Evolutionary conservation across 495 filamentous ascomycete species (phyloP), one percentile per base, ranked within the genome.

Genomic region (Podospora comata): DNA sequence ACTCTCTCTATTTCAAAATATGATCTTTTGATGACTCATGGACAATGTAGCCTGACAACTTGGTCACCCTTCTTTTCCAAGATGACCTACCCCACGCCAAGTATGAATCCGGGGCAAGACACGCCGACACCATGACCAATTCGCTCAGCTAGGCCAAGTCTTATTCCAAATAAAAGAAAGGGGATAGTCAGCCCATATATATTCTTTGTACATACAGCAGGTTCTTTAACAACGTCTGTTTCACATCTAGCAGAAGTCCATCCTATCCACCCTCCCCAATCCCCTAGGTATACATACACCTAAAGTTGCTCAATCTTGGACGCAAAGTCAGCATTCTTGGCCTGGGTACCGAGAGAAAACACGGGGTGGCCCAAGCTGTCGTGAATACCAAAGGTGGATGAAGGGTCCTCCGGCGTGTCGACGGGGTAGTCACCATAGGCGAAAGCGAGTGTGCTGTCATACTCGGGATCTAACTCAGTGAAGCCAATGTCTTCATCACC

Each of bases 291-390:
- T 28, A 32, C 48, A 9, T 23, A 3, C 13, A 16, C 20, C 32
- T 65, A 61, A 44, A 72, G 64, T 19, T 20, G 18, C 16, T 58
- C 69, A 5, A 77, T 70, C 64, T 68, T 72, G 39, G 69, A 70
- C 4, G 54, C 71, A 68, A 79, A 78, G 63, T 73, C 67, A 16
- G 59, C 66, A 65, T 77, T 77, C 62, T 70, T 66, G 60, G 66
- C 77, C 60, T 63, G 61, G 20, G 58, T 65, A 7, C 67, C 72
- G 58, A 83, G 69, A 63, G 82, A 78, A 57, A 75, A 80, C 5
- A 79, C 73, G 63, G 80, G 82, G 64, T 81, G 81, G 57, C 80
- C 81, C 53, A 81, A 70, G 66, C 75, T 76, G 66, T 81, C 79
- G 71, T 83, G 81, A 72, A 83, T 83, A 67, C 76, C 77, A 71